A percentile compares a stretch with the other conserved stretches of the same genome.
Evolutionary conservation across 345 rosid species (phyloP).

Genomic region (Brassica carinata): DNA sequence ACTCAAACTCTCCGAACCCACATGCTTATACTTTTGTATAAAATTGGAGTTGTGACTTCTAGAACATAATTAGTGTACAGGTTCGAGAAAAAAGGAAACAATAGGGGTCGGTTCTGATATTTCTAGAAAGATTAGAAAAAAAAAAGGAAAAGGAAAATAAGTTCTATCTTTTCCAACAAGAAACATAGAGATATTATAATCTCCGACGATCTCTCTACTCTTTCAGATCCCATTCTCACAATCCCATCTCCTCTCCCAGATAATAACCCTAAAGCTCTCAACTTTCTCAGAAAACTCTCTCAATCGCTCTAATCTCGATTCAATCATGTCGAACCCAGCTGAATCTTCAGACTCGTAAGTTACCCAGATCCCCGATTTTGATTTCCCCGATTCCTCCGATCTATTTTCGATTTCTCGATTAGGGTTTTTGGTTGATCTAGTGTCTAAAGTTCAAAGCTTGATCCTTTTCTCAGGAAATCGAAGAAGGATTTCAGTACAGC

Average conservation of each 20-base stretch:
- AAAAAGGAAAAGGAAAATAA: neutral
- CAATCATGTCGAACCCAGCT: constrained; percentile 67
- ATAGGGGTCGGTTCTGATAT: constrained; percentile 13
- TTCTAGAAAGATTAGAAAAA: constrained; percentile 2
- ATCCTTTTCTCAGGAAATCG: constrained; percentile 52
- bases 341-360: constrained; percentile 94
- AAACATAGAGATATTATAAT: constrained; percentile 46
- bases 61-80: neutral
- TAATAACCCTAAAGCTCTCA: constrained; percentile 23
- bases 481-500: constrained; percentile 95
- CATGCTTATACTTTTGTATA: too few species aligned
- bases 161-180: constrained; percentile 54
- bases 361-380: constrained; percentile 49
- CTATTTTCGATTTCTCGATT: constrained; percentile 1
- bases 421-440: constrained; percentile 30
- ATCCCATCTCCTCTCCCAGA: constrained; percentile 15
- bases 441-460: neutral
- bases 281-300: constrained; percentile 9
- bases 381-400: neutral
- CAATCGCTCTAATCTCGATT: constrained; percentile 15
- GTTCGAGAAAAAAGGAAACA: neutral
- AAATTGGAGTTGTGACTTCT: neutral
- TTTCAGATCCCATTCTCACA: constrained; percentile 43
- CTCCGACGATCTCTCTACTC: constrained; percentile 5
- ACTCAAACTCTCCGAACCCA: too few species aligned